Evolutionary conservation across 108 stramenopile species (phyloP).

Genomic region (Skeletonema menzelii): DNA sequence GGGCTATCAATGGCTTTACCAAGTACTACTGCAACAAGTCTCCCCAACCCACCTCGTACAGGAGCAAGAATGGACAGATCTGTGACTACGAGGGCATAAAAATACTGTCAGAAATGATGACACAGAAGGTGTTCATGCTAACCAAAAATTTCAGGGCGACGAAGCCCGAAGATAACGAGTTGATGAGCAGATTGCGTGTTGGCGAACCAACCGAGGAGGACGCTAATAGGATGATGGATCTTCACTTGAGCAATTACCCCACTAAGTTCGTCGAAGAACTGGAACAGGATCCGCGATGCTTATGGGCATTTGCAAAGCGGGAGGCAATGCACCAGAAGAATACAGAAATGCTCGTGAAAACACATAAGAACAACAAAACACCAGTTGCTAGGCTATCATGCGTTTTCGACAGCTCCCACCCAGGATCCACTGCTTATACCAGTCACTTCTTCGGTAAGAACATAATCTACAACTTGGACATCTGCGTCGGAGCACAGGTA

Average conservation of each 20-base stretch:
- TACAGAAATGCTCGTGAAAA: background rate
- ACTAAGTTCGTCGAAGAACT: background rate
- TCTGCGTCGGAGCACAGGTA: too few relatives aligned
- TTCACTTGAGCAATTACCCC: background rate
- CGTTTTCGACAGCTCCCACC: background rate
- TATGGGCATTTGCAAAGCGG: background rate
- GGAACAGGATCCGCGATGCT: background rate
- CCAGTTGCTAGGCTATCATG: background rate
- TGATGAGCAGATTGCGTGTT: background rate
- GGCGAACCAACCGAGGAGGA: background rate
- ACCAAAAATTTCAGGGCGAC: background rate
- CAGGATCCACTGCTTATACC: too few relatives aligned
- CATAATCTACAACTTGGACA: too few relatives aligned
- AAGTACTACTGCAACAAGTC: background rate
- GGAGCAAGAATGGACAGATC: background rate
- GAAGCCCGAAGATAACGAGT: background rate
- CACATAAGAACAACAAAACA: background rate
- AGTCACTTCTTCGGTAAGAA: too few relatives aligned
- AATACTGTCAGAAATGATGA: background rate
- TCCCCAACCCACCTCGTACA: background rate
- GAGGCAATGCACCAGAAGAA: background rate
- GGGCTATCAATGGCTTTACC: constrained; percentile 5
- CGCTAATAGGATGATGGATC: background rate
- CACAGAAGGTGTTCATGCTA: background rate
- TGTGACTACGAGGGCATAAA: background rate